phyloP scores from a whole-genome alignment of 2,329 filamentous ascomycete genomes.

The Cercospora zeina region DNA sequence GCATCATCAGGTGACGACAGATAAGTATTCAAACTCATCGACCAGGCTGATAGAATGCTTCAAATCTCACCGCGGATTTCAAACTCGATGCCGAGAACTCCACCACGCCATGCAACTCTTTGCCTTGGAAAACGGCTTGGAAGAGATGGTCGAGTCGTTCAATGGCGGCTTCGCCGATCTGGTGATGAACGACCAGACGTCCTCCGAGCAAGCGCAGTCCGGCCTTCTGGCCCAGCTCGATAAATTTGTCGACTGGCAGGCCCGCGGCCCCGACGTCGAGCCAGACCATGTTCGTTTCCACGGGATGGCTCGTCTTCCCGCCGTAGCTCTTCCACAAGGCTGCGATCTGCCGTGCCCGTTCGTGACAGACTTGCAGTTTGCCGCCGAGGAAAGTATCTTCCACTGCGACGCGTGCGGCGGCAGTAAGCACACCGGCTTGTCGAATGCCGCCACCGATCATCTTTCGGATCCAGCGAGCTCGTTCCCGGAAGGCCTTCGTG shows the following conservation, averaged over 20 bases:
- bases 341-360: conserved; percentile 62
- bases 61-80: conserved; percentile 21
- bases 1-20: conserved; percentile 3
- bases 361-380: conserved; percentile 61
- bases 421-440: conserved; percentile 73
- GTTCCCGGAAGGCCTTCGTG: conserved; percentile 59
- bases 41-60: conserved; percentile 20
- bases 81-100: conserved; percentile 20
- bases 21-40: conserved; percentile 15
- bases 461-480: conserved; percentile 75
- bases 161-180: conserved; percentile 68
- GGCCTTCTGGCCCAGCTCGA: conserved; percentile 56
- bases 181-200: conserved; percentile 69
- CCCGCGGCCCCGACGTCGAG: conserved; percentile 67
- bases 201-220: conserved; percentile 60
- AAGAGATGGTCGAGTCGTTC: conserved; percentile 59
- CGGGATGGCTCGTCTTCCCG: conserved; percentile 66
- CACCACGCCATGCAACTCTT: conserved; percentile 31
- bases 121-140: conserved; percentile 39
- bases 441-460: conserved; percentile 75
- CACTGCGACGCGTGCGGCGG: conserved; percentile 73
- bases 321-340: conserved; percentile 68
- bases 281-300: conserved; percentile 94
- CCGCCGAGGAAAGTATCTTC: conserved; percentile 76
- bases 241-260: conserved; percentile 55